Evolutionary conservation across 306 rosid species (phyloP).

Genomic region (Oxytropis ochrocephala): DNA sequence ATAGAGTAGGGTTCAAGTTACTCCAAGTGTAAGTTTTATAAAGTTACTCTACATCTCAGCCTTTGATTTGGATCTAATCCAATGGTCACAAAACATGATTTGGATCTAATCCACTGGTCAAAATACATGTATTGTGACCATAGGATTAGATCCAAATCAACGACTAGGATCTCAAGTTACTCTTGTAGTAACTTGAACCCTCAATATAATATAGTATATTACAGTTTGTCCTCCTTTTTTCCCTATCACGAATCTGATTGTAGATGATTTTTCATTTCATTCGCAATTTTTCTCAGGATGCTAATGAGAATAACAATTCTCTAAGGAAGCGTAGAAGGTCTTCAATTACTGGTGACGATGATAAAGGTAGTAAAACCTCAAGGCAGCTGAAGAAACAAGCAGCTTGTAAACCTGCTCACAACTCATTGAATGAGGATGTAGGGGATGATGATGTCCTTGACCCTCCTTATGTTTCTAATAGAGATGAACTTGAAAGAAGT

Average conservation of each 20-base stretch:
- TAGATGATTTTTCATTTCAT: conserved; percentile 8
- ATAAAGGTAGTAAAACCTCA: conserved; percentile 33
- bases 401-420: conserved; percentile 29
- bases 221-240: background rate
- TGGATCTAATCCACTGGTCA: no score
- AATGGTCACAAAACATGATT: no score
- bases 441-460: conserved; percentile 31
- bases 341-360: conserved; percentile 23
- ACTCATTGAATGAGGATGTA: conserved; percentile 25
- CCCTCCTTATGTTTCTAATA: conserved; percentile 27
- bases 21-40: no score
- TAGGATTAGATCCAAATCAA: no score
- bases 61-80: no score
- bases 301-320: conserved; percentile 18
- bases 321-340: conserved; percentile 26
- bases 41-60: no score
- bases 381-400: conserved; percentile 43
- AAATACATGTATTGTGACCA: no score
- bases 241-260: conserved; percentile 11
- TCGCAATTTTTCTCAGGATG: conserved; percentile 30
- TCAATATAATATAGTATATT: background rate
- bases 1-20: no score
- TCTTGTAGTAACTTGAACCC: no score
- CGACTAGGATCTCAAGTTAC: no score
- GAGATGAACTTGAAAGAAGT: conserved; percentile 35